phyloP scores from a whole-genome alignment of 148 eudicot genomes.

The Suaeda aralocaspica region DNA sequence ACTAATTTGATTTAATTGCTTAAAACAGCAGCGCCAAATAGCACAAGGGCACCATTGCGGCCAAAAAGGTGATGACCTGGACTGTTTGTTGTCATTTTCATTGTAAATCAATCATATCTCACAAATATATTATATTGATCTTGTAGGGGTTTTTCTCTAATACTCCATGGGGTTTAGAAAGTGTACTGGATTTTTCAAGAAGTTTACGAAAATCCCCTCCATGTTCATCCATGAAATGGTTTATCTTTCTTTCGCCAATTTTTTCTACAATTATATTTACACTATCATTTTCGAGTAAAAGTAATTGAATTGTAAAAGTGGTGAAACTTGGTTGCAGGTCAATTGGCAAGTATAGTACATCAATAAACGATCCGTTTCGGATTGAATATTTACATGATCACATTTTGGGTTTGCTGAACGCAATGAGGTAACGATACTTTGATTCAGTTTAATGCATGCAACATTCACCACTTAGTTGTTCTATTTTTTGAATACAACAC shows the following conservation, averaged over 20 bases:
- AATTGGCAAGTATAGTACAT: constrained; percentile 17
- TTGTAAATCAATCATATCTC: background rate
- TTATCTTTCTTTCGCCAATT: constrained; percentile 8
- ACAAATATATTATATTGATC: no score
- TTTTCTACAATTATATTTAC: background rate
- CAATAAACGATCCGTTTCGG: constrained; percentile 35
- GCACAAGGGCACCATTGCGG: no score
- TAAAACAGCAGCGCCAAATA: no score
- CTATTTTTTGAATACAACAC: no score
- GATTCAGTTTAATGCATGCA: background rate
- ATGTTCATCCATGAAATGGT: constrained; percentile 59
- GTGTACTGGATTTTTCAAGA: constrained; percentile 41
- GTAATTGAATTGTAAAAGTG: background rate
- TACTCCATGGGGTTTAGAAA: constrained; percentile 36
- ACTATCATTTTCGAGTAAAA: background rate
- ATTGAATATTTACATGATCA: constrained; percentile 42
- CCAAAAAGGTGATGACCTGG: no score
- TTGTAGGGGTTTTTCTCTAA: constrained; percentile 9
- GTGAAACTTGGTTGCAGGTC: constrained; percentile 30
- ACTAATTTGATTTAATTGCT: no score
- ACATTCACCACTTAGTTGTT: no score
- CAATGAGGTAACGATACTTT: constrained; percentile 36
- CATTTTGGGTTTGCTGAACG: constrained; percentile 45
- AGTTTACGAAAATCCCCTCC: constrained; percentile 44
- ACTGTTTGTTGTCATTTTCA: background rate